phyloP scores from a whole-genome alignment of 257 asterid species.

The Plectranthus barbatus region DNA sequence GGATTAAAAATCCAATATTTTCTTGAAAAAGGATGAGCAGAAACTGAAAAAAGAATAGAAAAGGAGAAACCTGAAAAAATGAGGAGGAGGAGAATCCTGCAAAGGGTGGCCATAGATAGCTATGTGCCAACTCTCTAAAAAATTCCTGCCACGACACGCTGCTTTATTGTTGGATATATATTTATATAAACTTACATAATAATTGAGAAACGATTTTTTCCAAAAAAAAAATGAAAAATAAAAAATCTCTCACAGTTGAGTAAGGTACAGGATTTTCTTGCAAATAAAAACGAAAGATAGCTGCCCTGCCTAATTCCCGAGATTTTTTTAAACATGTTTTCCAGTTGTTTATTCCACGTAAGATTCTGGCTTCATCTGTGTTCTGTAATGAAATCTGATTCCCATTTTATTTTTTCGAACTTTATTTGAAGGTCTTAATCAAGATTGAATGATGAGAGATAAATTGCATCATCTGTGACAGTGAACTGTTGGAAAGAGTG shows the following conservation, averaged over 20 bases:
- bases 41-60: too few species aligned
- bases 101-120: constrained; percentile 65
- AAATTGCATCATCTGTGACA: too few species aligned
- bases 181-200: constrained; percentile 3
- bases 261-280: neutral
- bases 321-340: constrained; percentile 4
- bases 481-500: neutral
- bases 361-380: neutral
- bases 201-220: neutral
- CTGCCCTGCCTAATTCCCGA: constrained; percentile 3
- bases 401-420: neutral
- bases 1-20: neutral
- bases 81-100: constrained; percentile 45
- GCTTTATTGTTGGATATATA: constrained; percentile 20
- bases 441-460: neutral
- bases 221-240: too few species aligned
- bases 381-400: constrained; percentile 12
- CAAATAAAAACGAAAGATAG: neutral
- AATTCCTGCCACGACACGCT: constrained; percentile 36
- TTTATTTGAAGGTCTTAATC: constrained; percentile 12
- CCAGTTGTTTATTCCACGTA: constrained; percentile 21
- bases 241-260: too few species aligned
- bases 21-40: neutral
- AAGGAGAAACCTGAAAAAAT: too few species aligned
- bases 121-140: constrained; percentile 36